Evolutionary conservation across 2,329 filamentous ascomycete genomes (phyloP).

Genomic region (Fusarium sp.): DNA sequence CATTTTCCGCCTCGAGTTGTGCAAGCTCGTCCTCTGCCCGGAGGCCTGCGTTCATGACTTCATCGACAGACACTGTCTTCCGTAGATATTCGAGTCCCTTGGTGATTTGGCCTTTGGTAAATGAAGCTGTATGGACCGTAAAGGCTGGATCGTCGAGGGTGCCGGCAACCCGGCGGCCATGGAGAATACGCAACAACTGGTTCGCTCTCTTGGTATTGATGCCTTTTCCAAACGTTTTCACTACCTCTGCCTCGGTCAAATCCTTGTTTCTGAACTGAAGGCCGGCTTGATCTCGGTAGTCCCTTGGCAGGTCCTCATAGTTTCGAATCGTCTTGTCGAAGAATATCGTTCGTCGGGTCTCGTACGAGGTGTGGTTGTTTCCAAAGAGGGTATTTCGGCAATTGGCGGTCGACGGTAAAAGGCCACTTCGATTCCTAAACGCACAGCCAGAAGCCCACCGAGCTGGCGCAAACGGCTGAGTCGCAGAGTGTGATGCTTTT

Average conservation of each 20-base stretch:
- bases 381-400: constrained; percentile 22
- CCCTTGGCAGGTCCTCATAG: constrained; percentile 67
- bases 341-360: constrained; percentile 50
- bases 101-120: constrained; percentile 54
- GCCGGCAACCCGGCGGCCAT: constrained; percentile 72
- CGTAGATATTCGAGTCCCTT: constrained; percentile 67
- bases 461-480: constrained; percentile 35
- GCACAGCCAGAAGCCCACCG: constrained; percentile 40
- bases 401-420: constrained; percentile 11
- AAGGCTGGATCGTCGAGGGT: constrained; percentile 70
- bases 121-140: constrained; percentile 59
- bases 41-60: constrained; percentile 69
- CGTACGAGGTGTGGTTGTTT: constrained; percentile 28
- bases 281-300: constrained; percentile 66
- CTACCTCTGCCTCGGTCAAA: constrained; percentile 60
- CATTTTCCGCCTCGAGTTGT: constrained; percentile 58
- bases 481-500: constrained; percentile 23
- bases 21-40: constrained; percentile 72
- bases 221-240: constrained; percentile 61
- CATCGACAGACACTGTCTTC: constrained; percentile 65
- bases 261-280: constrained; percentile 63
- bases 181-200: constrained; percentile 66
- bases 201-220: constrained; percentile 61
- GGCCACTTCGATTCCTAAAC: constrained; percentile 5
- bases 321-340: constrained; percentile 56